Base-by-base conservation (phyloP, 2,329 filamentous ascomycete species). In the Aspergillus pseudoterreus region DNA sequence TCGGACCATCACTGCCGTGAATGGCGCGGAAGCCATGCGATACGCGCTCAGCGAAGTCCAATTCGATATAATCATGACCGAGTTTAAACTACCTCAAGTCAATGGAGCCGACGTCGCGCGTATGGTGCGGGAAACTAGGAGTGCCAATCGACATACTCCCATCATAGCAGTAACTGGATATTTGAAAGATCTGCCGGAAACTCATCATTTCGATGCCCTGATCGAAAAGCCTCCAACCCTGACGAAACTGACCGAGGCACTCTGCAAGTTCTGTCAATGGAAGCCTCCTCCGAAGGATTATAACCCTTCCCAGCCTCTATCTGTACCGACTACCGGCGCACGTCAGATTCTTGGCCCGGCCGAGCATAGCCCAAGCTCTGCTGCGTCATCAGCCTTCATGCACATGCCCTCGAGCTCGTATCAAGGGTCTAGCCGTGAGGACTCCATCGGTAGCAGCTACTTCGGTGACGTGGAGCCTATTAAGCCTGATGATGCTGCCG, bases 31-130 rank as follows among this genome's bases (percentile, higher is more conserved):
- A 66, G 94, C 92, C 10, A 87, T 96, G 63, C 85, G 92, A 19
- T 96, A 94, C 71, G 91, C 94, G 24, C 89, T 95, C 79, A 92
- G 92, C 65, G 92, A 97, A 67, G 92, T 99, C 67, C 95, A 97
- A 66, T 99, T 97, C 66, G 94, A 99, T 71, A 90, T 96, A 62
- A 96, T 99, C 68, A 94, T 99, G 78, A 92, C 96, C 71, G 94
- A 99, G 72, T 96, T 91, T 75, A 95, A 92, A 68, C 78, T 99
- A 43, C 92, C 94, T 9, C 90, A 95, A 65, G 91, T 97, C 65
- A 97, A 91, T 62, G 94, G 94, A 21, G 88, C 90, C 11, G 94
- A 99, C 67, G 90, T 99, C 51, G 92, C 94, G 46, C 87, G 94
- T 32, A 99, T 99, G 94, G 91, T 99, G 60, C 86, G 94, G 44